Conservation (phyloP, 257 asterid species). For the Lithospermum erythrorhizon region DNA sequence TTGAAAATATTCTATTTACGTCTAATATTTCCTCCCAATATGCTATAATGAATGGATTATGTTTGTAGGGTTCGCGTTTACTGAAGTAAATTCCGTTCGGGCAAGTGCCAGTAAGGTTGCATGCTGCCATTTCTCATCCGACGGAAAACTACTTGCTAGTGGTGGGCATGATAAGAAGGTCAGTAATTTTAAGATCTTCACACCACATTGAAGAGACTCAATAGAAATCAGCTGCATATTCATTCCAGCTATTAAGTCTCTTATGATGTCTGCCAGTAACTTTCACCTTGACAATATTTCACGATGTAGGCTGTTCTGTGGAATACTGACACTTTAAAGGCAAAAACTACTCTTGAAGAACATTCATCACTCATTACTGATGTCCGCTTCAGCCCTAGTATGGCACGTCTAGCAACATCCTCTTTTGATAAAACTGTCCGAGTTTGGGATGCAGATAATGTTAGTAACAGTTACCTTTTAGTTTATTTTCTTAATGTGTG, state of each 20-base stretch:
- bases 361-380: constrained; percentile 73
- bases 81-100: constrained; percentile 57
- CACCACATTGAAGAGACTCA: neutral
- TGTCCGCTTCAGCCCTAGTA: constrained; percentile 96
- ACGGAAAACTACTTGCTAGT: constrained; percentile 89
- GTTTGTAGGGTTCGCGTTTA: constrained; percentile 63
- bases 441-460: constrained; percentile 95
- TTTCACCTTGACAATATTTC: neutral
- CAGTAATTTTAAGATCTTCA: neutral
- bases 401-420: constrained; percentile 94
- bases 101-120: constrained; percentile 75
- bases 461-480: constrained; percentile 21
- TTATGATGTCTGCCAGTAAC: constrained; percentile 5
- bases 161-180: constrained; percentile 99
- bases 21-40: neutral
- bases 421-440: constrained; percentile 93
- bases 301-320: constrained; percentile 78
- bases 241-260: neutral
- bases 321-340: constrained; percentile 66
- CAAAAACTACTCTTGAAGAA: constrained; percentile 80
- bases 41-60: constrained; percentile 13
- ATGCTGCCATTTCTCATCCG: constrained; percentile 95
- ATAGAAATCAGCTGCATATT: neutral
- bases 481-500: neutral
- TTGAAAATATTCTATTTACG: neutral